phyloP scores from a whole-genome alignment of 768 basidiomycete species.

The Coprinopsis marcescibilis region DNA sequence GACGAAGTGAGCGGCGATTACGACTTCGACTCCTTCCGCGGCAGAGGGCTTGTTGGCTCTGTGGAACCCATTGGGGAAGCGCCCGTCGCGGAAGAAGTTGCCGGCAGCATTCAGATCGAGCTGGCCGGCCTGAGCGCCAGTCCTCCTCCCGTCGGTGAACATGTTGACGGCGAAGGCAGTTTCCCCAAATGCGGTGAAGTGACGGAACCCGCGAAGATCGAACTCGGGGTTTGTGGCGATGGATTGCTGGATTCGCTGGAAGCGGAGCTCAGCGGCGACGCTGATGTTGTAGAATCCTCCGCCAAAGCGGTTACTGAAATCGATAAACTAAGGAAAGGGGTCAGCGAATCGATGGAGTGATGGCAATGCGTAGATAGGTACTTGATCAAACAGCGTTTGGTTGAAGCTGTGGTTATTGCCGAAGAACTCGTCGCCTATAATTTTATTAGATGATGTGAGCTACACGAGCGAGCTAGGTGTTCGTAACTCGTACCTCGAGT shows the following conservation, averaged over 20 bases:
- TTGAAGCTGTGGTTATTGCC: conserved; percentile 20
- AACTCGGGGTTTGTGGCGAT: conserved; percentile 18
- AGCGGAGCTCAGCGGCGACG: conserved; percentile 15
- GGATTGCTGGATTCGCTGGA: conserved; percentile 17
- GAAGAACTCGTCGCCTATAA: conserved; percentile 12
- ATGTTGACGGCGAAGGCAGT: conserved; percentile 14
- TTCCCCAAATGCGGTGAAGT: conserved; percentile 18
- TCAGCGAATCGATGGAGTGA: too few species aligned
- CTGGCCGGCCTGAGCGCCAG: conserved; percentile 10
- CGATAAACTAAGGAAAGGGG: conserved; percentile 14
- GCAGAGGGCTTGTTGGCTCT: conserved; percentile 8
- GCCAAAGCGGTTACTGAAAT: conserved; percentile 17
- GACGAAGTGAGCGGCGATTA: conserved; percentile 8
- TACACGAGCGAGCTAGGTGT: too few species aligned
- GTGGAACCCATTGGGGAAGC: conserved; percentile 15
- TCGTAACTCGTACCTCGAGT: conserved; percentile 7
- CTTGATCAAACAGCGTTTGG: conserved; percentile 17
- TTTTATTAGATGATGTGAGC: not conserved
- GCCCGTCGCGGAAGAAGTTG: conserved; percentile 16
- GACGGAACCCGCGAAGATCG: conserved; percentile 15
- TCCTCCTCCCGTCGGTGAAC: conserved; percentile 17
- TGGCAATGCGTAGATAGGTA: too few species aligned
- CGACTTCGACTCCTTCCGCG: not conserved
- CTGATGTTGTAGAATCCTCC: conserved; percentile 18
- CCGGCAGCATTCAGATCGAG: conserved; percentile 12